A percentile compares a stretch with the other conserved stretches of the same genome.
These are phyloP conservation scores for Fusarium secorum DNA, from an alignment of 2,329 filamentous ascomycete genomes.

Conservation along the genomic window DNA sequence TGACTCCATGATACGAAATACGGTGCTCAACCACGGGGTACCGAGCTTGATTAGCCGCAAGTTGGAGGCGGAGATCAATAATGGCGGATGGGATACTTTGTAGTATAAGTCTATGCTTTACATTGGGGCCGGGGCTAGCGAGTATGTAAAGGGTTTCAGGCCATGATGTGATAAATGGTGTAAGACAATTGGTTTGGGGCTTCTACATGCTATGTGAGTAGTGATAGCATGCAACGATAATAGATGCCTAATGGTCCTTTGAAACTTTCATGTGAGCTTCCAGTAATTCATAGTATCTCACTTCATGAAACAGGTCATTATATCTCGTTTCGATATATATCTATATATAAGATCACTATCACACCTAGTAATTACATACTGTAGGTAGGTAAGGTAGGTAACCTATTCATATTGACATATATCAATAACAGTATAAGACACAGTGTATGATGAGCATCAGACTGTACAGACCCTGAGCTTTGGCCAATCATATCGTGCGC, in stretches of 20 bases:
- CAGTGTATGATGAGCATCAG: not conserved
- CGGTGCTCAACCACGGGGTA: constrained; percentile 87
- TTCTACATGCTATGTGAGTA: constrained; percentile 5
- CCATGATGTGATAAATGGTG: constrained; percentile 1
- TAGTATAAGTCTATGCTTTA: constrained; percentile 22
- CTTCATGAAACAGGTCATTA: not conserved
- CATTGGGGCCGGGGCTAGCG: not conserved
- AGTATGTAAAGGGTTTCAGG: not conserved
- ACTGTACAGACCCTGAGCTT: constrained; percentile 1
- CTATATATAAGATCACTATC: not conserved
- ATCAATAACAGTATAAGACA: not conserved
- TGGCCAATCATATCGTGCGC: constrained; percentile 40
- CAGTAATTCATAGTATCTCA: not conserved
- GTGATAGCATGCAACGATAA: constrained; percentile 1
- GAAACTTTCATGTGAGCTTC: not conserved
- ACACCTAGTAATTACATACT: not conserved
- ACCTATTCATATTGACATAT: not conserved
- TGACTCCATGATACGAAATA: constrained; percentile 82
- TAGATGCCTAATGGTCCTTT: not conserved
- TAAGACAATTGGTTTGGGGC: not conserved
- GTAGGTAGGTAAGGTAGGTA: not conserved
- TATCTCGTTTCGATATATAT: not conserved
- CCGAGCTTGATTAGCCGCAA: constrained; percentile 89
- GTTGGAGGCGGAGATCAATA: constrained; percentile 95
- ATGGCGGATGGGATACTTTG: constrained; percentile 90